Conservation (phyloP, 345 rosid genomes). For the Tarenaya hassleriana region DNA sequence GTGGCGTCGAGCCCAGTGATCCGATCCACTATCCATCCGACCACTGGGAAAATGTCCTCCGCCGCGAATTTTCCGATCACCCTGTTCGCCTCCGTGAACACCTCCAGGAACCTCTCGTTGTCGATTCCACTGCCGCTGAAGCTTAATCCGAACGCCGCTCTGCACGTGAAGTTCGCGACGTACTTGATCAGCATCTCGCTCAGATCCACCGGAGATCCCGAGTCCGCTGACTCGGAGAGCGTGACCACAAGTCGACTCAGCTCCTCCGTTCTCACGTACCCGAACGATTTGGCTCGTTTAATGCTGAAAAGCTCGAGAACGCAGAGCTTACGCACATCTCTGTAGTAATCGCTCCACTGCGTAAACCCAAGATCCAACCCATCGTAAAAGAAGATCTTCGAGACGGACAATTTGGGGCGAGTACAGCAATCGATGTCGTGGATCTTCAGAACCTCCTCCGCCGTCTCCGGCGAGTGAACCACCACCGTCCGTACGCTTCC, state of each 20-base stretch:
- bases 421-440: constrained; percentile 33
- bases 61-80: constrained; percentile 20
- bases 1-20: constrained; percentile 19
- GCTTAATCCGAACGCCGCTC: constrained; percentile 13
- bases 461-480: constrained; percentile 32
- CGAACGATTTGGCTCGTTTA: constrained; percentile 11
- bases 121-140: constrained; percentile 18
- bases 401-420: constrained; percentile 27
- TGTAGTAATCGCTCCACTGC: neutral
- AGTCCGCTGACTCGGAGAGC: constrained; percentile 14
- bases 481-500: constrained; percentile 23
- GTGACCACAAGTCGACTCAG: constrained; percentile 17
- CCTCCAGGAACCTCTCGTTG: constrained; percentile 15
- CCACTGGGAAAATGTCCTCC: constrained; percentile 24
- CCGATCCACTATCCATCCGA: constrained; percentile 32
- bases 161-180: constrained; percentile 8
- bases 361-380: neutral
- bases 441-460: constrained; percentile 26
- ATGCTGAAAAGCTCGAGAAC: constrained; percentile 19
- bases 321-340: constrained; percentile 22
- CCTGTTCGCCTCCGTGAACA: constrained; percentile 21
- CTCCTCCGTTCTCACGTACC: constrained; percentile 26
- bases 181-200: constrained; percentile 19
- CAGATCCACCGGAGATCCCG: constrained; percentile 14
- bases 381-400: too few species aligned